These are phyloP conservation scores for Marasmius fiardii DNA, from an alignment of 1,284 basidiomycete genomes.

Conservation along the genomic window DNA sequence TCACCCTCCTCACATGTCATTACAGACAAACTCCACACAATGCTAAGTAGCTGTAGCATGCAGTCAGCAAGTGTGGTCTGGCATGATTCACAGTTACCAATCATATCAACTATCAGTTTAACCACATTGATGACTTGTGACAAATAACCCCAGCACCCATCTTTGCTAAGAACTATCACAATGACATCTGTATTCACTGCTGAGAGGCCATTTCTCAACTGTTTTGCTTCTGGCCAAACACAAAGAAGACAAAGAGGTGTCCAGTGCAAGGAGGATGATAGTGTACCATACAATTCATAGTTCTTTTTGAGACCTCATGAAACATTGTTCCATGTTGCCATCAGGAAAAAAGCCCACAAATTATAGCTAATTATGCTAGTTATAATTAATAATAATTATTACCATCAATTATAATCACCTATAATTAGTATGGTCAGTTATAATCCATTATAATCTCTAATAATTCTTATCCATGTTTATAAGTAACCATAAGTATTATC, in stretches of 20 bases:
- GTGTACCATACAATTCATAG: conserved; percentile 24
- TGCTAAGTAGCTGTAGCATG: conserved; percentile 29
- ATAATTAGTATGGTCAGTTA: too few species aligned
- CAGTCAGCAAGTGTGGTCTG: conserved; percentile 28
- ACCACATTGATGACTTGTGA: conserved; percentile 21
- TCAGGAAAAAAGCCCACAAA: too few species aligned
- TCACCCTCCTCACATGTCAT: conserved; percentile 15
- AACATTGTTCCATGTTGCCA: conserved; percentile 15
- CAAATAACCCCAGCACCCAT: conserved; percentile 16
- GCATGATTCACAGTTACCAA: conserved; percentile 25
- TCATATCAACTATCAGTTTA: conserved; percentile 28
- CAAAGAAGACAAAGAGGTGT: conserved; percentile 8
- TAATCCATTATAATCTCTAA: too few species aligned
- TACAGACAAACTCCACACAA: conserved; percentile 7
- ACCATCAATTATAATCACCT: too few species aligned
- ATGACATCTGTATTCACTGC: conserved; percentile 21
- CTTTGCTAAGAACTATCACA: conserved; percentile 14
- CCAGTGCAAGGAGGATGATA: conserved; percentile 18
- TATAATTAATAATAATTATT: conserved; percentile 31
- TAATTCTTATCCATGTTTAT: too few species aligned
- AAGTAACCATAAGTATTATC: too few species aligned
- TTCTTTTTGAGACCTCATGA: conserved; percentile 22
- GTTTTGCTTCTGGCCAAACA: conserved; percentile 20
- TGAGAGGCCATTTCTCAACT: conserved; percentile 18
- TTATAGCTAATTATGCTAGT: conserved; percentile 25